phyloP scores from a whole-genome alignment of 805 yeast species.

The Metschnikowia kunwiensis region DNA sequence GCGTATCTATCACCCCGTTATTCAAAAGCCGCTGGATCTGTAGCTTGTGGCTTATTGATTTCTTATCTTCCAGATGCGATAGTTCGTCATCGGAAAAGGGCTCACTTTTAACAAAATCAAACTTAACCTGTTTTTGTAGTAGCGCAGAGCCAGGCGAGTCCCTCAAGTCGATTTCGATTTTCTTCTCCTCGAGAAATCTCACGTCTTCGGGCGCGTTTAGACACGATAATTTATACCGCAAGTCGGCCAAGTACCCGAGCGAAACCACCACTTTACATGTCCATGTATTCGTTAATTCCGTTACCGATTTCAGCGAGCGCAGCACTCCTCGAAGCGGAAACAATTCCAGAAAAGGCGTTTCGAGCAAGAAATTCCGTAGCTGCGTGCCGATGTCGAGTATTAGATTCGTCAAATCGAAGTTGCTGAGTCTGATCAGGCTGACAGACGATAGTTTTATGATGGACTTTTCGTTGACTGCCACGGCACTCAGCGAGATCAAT shows the following conservation, averaged over 20 bases:
- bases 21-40: slow-evolving; percentile 12
- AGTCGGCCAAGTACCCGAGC: slow-evolving; percentile 18
- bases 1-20: slow-evolving; percentile 16
- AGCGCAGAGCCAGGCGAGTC: slow-evolving; percentile 8
- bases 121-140: slow-evolving; percentile 11
- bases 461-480: slow-evolving; percentile 26
- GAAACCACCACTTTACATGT: slow-evolving; percentile 23
- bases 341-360: slow-evolving; percentile 9
- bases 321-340: slow-evolving; percentile 13
- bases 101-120: slow-evolving; percentile 11
- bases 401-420: slow-evolving; percentile 21
- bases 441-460: slow-evolving; percentile 22
- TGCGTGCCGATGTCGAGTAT: slow-evolving; percentile 17
- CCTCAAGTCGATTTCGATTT: slow-evolving; percentile 7
- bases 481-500: slow-evolving; percentile 19
- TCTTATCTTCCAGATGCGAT: slow-evolving; percentile 15
- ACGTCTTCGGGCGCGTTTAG: slow-evolving; percentile 13
- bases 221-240: slow-evolving; percentile 17
- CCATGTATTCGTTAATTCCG: slow-evolving; percentile 20
- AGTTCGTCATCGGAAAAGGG: slow-evolving; percentile 15
- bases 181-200: slow-evolving; percentile 14
- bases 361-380: slow-evolving; percentile 12
- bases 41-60: slow-evolving; percentile 15
- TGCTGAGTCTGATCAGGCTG: slow-evolving; percentile 25
- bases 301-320: slow-evolving; percentile 9